Percentiles rank a stretch among this genome's conserved stretches.
These are phyloP conservation scores for Trichoderma gamsii DNA, from an alignment of 495 filamentous ascomycete genomes.

Conservation along the genomic window DNA sequence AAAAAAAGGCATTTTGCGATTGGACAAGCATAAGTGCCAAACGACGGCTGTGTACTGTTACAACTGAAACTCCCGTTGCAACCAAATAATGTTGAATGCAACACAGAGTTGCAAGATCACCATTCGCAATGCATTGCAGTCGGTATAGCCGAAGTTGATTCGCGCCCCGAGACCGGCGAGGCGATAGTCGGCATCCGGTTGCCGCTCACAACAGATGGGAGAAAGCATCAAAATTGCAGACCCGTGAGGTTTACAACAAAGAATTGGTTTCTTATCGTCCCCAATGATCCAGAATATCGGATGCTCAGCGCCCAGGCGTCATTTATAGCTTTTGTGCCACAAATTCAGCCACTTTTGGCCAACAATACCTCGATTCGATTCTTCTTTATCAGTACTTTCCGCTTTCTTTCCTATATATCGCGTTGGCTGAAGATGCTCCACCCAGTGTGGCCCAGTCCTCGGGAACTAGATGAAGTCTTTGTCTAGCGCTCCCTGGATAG, in stretches of 20 bases:
- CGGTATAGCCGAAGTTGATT: conserved; percentile 4
- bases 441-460: conserved; percentile 8
- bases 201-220: not conserved
- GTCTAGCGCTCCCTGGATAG: conserved; percentile 2
- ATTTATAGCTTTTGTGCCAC: not conserved
- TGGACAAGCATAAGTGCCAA: not conserved
- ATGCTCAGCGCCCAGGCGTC: not conserved
- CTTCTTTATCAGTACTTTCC: not conserved
- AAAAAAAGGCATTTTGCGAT: not conserved
- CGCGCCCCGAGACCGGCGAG: conserved; percentile 6
- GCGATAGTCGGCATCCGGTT: not conserved
- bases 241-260: no score
- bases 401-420: not conserved
- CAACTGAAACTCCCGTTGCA: not conserved
- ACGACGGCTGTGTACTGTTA: not conserved
- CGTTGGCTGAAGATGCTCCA: not conserved
- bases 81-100: not conserved
- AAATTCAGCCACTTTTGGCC: no score
- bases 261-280: not conserved
- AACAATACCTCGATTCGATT: not conserved
- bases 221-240: not conserved
- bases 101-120: not conserved
- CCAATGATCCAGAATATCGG: not conserved
- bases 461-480: conserved; percentile 3
- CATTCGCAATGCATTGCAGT: not conserved